Percentiles rank a stretch among this genome's conserved stretches.
phyloP scores from a whole-genome alignment of 371 early-diverging fungal genomes.

The Apophysomyces sp. region DNA sequence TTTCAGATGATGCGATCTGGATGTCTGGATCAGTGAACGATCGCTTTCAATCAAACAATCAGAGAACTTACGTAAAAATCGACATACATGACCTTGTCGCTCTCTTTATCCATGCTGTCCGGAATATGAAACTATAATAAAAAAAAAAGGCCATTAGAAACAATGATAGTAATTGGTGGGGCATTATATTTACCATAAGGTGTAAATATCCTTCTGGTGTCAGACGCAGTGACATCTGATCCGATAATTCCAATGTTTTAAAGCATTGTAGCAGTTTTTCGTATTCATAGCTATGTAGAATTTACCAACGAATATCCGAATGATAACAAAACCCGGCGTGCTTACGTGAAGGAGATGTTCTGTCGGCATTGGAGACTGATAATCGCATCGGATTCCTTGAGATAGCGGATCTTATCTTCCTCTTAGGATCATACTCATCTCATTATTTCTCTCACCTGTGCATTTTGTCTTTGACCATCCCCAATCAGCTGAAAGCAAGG shows the following conservation, averaged over 20 bases:
- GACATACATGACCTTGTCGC: not conserved
- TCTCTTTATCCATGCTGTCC: not conserved
- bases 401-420: constrained; percentile 31
- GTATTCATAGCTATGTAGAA: constrained; percentile 28
- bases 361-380: constrained; percentile 25
- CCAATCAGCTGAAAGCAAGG: constrained; percentile 26
- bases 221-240: constrained; percentile 35
- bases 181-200: constrained; percentile 24
- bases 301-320: not conserved
- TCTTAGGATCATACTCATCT: too few species aligned
- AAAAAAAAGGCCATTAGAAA: not conserved
- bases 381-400: constrained; percentile 33
- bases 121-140: not conserved
- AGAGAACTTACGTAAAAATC: not conserved
- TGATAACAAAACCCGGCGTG: not conserved
- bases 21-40: not conserved
- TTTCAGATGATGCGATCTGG: constrained; percentile 2
- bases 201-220: constrained; percentile 27
- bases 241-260: constrained; percentile 33
- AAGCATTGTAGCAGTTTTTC: constrained; percentile 29
- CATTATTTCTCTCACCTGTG: constrained; percentile 22
- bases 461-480: constrained; percentile 18
- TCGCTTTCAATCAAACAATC: too few species aligned
- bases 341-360: constrained; percentile 28
- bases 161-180: not conserved